phyloP scores from a whole-genome alignment of 2,329 filamentous ascomycete species.

The Pseudopithomyces chartarum region DNA sequence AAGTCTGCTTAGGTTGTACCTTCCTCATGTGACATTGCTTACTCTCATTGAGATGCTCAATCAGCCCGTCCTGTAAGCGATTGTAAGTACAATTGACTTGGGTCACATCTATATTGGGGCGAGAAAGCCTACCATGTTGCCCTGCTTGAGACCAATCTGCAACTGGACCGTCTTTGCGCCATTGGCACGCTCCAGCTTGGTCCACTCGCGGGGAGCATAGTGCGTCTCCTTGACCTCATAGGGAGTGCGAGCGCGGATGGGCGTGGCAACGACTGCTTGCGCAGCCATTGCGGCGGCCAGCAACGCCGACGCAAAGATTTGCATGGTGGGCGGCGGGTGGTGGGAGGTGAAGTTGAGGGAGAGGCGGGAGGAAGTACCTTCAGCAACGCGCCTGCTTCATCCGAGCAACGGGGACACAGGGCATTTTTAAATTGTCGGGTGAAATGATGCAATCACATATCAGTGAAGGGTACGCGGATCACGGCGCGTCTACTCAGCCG shows the following conservation, averaged over 20 bases:
- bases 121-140: constrained; percentile 47
- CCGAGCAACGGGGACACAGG: not conserved
- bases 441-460: constrained; percentile 4
- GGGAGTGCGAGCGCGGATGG: constrained; percentile 45
- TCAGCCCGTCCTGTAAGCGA: not conserved
- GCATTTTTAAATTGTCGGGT: not conserved
- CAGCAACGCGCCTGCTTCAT: not conserved
- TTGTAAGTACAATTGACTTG: not conserved
- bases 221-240: constrained; percentile 64
- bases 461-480: not conserved
- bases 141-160: constrained; percentile 64
- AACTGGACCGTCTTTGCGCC: constrained; percentile 58
- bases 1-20: not conserved
- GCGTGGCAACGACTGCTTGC: constrained; percentile 39
- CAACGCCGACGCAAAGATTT: constrained; percentile 26
- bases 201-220: constrained; percentile 58
- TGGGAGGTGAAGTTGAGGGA: not conserved
- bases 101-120: not conserved
- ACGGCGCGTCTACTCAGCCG: not conserved
- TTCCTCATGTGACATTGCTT: not conserved
- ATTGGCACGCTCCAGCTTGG: constrained; percentile 53
- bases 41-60: not conserved
- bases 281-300: constrained; percentile 34
- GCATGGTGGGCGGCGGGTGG: constrained; percentile 23
- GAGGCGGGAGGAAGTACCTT: not conserved